A percentile compares a stretch with the other conserved stretches of the same genome.
These are phyloP conservation scores for Phaeotremella skinneri DNA, from an alignment of 768 basidiomycete species.

Conservation along the genomic window DNA sequence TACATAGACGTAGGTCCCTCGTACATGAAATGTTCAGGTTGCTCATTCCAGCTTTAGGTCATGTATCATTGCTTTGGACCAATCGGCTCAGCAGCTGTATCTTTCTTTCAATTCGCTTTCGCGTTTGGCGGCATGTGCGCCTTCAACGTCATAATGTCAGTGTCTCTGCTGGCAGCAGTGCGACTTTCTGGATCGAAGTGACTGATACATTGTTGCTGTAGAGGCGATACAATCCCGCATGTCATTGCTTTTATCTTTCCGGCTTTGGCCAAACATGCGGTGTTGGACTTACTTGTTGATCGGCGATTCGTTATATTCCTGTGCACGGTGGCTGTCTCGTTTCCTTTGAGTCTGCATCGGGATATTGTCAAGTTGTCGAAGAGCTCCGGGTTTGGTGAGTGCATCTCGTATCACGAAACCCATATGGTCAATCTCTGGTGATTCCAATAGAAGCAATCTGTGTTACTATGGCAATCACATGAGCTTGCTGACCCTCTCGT, in stretches of 20 bases:
- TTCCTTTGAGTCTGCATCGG: slow-evolving; percentile 90
- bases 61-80: slow-evolving; percentile 91
- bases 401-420: neutral
- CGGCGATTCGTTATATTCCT: slow-evolving; percentile 85
- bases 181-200: no score
- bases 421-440: neutral
- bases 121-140: slow-evolving; percentile 99
- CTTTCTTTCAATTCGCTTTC: slow-evolving; percentile 95
- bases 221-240: slow-evolving; percentile 92
- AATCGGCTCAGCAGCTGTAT: slow-evolving; percentile 87
- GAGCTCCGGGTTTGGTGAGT: slow-evolving; percentile 82
- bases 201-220: slow-evolving; percentile 7
- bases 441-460: slow-evolving; percentile 51
- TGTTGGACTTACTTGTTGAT: slow-evolving; percentile 74
- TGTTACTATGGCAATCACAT: neutral
- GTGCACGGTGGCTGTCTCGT: slow-evolving; percentile 83
- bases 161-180: slow-evolving; percentile 7
- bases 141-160: slow-evolving; percentile 88
- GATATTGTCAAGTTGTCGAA: slow-evolving; percentile 96
- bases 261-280: slow-evolving; percentile 60
- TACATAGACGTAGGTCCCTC: slow-evolving; percentile 63
- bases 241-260: slow-evolving; percentile 87
- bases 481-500: neutral
- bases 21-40: no score
- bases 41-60: slow-evolving; percentile 55